Base-by-base conservation (phyloP, 2,329 filamentous ascomycete genomes). In the Penicillium sp. region DNA sequence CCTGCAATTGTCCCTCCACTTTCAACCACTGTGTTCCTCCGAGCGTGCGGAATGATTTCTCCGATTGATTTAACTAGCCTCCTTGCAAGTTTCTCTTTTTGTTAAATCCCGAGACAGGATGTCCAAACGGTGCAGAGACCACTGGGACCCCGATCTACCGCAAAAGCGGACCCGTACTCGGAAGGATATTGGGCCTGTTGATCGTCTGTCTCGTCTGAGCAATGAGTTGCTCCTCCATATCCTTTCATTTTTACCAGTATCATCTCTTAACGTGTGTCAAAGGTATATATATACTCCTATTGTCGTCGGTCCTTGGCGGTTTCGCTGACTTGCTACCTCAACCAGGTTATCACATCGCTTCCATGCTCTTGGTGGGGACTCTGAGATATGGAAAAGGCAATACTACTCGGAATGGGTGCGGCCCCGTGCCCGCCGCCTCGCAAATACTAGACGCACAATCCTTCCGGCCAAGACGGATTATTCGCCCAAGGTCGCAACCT, bases 321-420 rank as follows among this genome's bases (percentile, higher is more conserved):
- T 21, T 6, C 47, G 53, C 41, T 58, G 21, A 61, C 35, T 48
- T 54, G 21, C 35, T 31, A 25, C 36, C 15, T 13, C 35, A 19
- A 29, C 12, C 44, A 75, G 68, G 52, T 43, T 75, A n/a, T 97
- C 91, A 2, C 85, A 78, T 53, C 90, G 89, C 58, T 89, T 96
- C 69, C 81, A 86, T 65, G 81, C 81, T 39, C 82, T 97, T 19
- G 83, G 90, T 8, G 82, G 83, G 54, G 94, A 97, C 73, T 89
- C 89, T 0, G 91, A 97, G 71, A 79, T 97, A 56, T 99, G 94
- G 94, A 94, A 93, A 73, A 83, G 84, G 15, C 85, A 91, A 49
- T 99, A 96, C 76, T 96, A 96, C 76, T 82, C 86, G 27, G 87
- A 89, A 61, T 97, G 96, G 75, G 90, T 97, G 31, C 83, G 90